Percentiles rank a stretch among this genome's conserved stretches.
Conservation (phyloP, 768 basidiomycete genomes). For the Sarcomyxa edulis region DNA sequence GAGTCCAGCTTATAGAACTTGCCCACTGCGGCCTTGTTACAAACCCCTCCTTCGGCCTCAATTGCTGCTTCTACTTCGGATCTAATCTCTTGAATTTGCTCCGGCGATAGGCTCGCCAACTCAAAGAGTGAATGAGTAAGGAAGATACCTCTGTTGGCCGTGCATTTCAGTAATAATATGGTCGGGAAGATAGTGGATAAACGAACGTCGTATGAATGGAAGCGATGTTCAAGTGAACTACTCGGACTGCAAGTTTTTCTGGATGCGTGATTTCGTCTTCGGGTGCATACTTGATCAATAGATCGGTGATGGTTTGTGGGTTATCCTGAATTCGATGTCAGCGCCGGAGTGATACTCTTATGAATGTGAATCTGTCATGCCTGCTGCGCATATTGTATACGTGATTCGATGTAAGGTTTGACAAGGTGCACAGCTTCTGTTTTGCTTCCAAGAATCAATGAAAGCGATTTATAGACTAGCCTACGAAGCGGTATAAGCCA, state of each 20-base stretch:
- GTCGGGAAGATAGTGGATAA: not conserved
- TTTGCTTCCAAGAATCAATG: conserved; percentile 3
- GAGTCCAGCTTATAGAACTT: conserved; percentile 14
- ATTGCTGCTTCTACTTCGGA: conserved; percentile 9
- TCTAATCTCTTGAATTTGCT: conserved; percentile 9
- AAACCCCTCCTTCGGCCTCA: conserved; percentile 10
- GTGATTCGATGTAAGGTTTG: conserved; percentile 9
- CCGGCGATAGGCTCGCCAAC: conserved; percentile 9
- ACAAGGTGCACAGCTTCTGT: conserved; percentile 6
- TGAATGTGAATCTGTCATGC: conserved; percentile 5
- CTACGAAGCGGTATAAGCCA: not conserved
- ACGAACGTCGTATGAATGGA: conserved; percentile 14
- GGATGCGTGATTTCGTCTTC: too few relatives aligned
- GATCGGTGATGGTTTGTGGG: not conserved
- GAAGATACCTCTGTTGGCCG: conserved; percentile 9
- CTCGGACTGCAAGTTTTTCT: conserved; percentile 2
- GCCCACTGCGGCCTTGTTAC: conserved; percentile 11
- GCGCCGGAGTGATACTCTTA: not conserved
- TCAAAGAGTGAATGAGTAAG: conserved; percentile 14
- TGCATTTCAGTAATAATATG: not conserved
- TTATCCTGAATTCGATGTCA: not conserved
- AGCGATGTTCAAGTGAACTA: conserved; percentile 14
- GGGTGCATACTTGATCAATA: conserved; percentile 3
- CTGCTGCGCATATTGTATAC: conserved; percentile 10
- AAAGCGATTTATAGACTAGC: conserved; percentile 8